Evolutionary conservation across 805 yeast species (phyloP).

Genomic region (Torulaspora quercuum): DNA sequence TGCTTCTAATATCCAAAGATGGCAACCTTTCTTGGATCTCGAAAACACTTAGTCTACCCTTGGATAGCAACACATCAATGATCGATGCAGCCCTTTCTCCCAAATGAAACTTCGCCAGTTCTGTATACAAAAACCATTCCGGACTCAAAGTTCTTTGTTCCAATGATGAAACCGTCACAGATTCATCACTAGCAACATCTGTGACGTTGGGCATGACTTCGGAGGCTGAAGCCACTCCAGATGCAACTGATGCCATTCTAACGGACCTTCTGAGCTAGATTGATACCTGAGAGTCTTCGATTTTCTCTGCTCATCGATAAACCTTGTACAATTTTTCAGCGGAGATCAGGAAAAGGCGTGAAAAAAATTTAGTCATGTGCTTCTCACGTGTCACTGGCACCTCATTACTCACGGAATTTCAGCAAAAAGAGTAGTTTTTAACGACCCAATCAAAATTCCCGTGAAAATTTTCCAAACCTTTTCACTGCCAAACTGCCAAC

Average conservation of each 20-base stretch:
- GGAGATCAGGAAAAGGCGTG: too few species aligned
- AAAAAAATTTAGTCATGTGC: not conserved
- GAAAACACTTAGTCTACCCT: constrained; percentile 59
- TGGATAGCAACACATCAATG: constrained; percentile 55
- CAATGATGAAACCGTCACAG: constrained; percentile 24
- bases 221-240: constrained; percentile 1
- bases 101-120: constrained; percentile 49
- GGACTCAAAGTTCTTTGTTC: constrained; percentile 57
- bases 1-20: constrained; percentile 45
- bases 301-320: too few species aligned
- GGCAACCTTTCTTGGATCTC: constrained; percentile 49
- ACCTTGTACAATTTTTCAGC: too few species aligned
- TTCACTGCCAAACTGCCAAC: not conserved
- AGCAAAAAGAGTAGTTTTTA: too few species aligned
- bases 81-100: constrained; percentile 75
- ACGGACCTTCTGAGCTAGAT: too few species aligned
- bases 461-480: constrained; percentile 6
- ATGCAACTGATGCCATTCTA: constrained; percentile 6
- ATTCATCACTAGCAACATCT: not conserved
- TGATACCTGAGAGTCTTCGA: too few species aligned
- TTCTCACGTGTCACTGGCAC: too few species aligned
- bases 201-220: not conserved
- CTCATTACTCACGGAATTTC: too few species aligned
- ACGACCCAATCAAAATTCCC: constrained; percentile 7
- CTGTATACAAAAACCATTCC: constrained; percentile 54